These are phyloP conservation scores for Talaromyces islandicus DNA, from an alignment of 2,329 filamentous ascomycete species.

Conservation along the genomic window DNA sequence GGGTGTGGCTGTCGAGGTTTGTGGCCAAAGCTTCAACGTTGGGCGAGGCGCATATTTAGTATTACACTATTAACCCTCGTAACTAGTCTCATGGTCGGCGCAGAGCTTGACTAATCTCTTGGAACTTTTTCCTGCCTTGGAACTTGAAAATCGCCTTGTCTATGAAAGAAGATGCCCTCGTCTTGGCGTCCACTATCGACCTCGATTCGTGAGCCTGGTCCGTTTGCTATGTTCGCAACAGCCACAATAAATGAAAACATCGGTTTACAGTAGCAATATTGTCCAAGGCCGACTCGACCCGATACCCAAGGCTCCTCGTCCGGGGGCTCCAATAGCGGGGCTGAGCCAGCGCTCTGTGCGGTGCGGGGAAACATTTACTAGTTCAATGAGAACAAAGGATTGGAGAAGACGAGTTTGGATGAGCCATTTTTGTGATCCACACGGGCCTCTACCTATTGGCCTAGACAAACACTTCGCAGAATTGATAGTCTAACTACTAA, in stretches of 20 bases:
- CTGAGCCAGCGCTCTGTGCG: neutral
- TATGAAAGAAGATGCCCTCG: neutral
- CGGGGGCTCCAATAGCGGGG: neutral
- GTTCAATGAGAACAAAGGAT: neutral
- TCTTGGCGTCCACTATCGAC: neutral
- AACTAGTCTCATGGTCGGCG: neutral
- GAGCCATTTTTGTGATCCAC: neutral
- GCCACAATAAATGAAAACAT: neutral
- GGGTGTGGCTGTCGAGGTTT: neutral
- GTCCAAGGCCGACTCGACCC: neutral
- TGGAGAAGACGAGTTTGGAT: neutral
- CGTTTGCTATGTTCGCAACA: neutral
- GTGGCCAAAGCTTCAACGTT: neutral
- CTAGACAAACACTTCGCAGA: neutral
- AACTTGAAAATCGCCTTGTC: neutral
- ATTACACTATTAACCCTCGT: neutral
- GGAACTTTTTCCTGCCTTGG: neutral
- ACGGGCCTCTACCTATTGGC: neutral
- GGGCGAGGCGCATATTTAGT: neutral
- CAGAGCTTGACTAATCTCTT: neutral
- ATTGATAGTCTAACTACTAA: too few relatives aligned
- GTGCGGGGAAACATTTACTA: neutral
- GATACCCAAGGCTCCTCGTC: neutral
- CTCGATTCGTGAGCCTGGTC: neutral
- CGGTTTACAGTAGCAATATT: neutral